Evolutionary conservation across 768 basidiomycete genomes (phyloP).

Genomic region (Albatrellus ellisii): DNA sequence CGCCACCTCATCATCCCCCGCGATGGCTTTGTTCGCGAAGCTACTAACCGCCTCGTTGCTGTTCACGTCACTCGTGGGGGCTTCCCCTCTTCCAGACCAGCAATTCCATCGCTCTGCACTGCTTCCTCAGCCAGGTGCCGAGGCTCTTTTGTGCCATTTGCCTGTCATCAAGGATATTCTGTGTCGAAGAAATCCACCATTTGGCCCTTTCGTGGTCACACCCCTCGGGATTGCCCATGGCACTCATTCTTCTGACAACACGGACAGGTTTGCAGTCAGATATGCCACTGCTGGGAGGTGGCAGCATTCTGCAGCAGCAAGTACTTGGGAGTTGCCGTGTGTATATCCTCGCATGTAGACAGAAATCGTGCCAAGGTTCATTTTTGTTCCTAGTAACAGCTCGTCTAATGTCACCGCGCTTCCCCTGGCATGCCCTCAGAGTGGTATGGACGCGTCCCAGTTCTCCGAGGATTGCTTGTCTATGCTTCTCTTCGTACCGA

Average conservation of each 20-base stretch:
- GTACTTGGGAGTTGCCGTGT: slow-evolving; percentile 52
- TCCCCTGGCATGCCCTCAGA: slow-evolving; percentile 67
- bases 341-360: slow-evolving; percentile 16
- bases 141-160: slow-evolving; percentile 30
- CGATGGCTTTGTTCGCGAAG: too few relatives aligned
- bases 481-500: slow-evolving; percentile 60
- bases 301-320: slow-evolving; percentile 38
- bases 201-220: slow-evolving; percentile 25
- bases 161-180: slow-evolving; percentile 29
- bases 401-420: slow-evolving; percentile 36
- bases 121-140: too few relatives aligned
- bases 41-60: too few relatives aligned
- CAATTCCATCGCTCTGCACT: too few relatives aligned
- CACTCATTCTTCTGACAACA: slow-evolving; percentile 31
- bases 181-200: slow-evolving; percentile 26
- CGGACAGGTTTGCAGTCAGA: slow-evolving; percentile 46
- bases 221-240: slow-evolving; percentile 46
- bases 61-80: slow-evolving; percentile 19
- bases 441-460: slow-evolving; percentile 30
- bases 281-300: slow-evolving; percentile 57
- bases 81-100: too few relatives aligned
- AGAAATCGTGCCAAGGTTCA: too few relatives aligned
- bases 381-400: slow-evolving; percentile 27
- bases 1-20: too few relatives aligned
- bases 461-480: slow-evolving; percentile 74